phyloP scores from a whole-genome alignment of 2,329 filamentous ascomycete genomes.

The Aspergillus sp. region DNA sequence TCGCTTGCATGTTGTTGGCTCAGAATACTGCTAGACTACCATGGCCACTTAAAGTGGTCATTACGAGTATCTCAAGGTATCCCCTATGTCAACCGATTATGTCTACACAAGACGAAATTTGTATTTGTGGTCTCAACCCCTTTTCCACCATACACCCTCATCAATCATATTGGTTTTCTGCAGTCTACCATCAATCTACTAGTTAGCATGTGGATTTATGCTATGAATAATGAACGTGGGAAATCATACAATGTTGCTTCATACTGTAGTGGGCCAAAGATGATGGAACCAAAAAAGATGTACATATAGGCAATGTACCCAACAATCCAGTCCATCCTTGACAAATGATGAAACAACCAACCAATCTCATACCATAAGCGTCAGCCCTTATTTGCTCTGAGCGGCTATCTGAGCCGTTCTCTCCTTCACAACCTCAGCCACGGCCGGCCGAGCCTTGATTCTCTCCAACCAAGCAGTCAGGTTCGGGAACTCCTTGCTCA shows the following conservation, averaged over 20 bases:
- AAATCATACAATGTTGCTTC: not conserved
- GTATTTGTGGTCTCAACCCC: too few species aligned
- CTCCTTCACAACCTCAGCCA: slow-evolving; percentile 15
- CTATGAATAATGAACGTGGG: too few species aligned
- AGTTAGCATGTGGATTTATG: too few species aligned
- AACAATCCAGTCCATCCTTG: not conserved
- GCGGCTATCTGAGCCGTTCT: slow-evolving; percentile 6
- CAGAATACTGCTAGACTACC: too few species aligned
- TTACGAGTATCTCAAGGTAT: too few species aligned
- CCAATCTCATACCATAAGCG: not conserved
- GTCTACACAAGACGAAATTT: too few species aligned
- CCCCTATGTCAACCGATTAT: too few species aligned
- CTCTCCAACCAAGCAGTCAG: slow-evolving; percentile 23
- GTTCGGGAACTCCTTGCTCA: slow-evolving; percentile 23
- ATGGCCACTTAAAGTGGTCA: too few species aligned
- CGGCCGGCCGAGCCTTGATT: slow-evolving; percentile 18
- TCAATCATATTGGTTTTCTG: not conserved
- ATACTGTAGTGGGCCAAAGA: too few species aligned
- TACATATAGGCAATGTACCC: not conserved
- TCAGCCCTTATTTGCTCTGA: not conserved
- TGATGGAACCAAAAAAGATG: too few species aligned
- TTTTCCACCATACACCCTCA: not conserved
- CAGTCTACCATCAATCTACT: too few species aligned
- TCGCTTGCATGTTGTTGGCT: too few species aligned
- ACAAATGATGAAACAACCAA: not conserved